Evolutionary conservation across 768 basidiomycete species (phyloP).

Genomic region (Tulasnella sp.): DNA sequence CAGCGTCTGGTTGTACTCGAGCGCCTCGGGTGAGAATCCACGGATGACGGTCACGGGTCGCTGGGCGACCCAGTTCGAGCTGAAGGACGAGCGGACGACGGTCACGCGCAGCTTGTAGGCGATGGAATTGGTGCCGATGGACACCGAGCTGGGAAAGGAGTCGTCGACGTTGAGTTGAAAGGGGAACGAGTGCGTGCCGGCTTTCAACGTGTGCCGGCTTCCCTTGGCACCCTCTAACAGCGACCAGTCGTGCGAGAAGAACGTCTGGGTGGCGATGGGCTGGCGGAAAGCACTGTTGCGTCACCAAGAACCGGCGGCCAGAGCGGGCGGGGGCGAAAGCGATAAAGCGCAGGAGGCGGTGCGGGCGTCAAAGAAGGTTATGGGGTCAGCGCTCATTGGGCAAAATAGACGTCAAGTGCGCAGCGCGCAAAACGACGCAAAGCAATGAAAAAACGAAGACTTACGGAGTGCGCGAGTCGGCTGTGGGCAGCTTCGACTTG

Average conservation of each 20-base stretch:
- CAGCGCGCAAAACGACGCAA: constrained; percentile 24
- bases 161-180: constrained; percentile 88
- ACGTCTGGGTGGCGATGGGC: not conserved
- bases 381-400: constrained; percentile 31
- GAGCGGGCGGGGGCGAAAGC: constrained; percentile 1
- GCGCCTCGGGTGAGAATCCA: constrained; percentile 74
- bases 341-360: not conserved
- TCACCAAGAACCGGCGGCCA: not conserved
- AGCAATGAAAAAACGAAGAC: constrained; percentile 26
- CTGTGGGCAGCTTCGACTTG: constrained; percentile 71
- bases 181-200: constrained; percentile 91
- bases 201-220: constrained; percentile 87
- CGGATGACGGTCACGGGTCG: constrained; percentile 70
- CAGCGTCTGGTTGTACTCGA: constrained; percentile 94
- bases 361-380: constrained; percentile 31
- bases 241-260: constrained; percentile 78
- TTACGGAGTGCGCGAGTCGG: constrained; percentile 46
- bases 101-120: constrained; percentile 89
- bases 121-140: constrained; percentile 58
- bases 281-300: constrained; percentile 22
- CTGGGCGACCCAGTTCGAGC: constrained; percentile 63
- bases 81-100: constrained; percentile 74
- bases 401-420: not conserved
- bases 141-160: constrained; percentile 76
- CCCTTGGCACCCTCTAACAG: constrained; percentile 84